Evolutionary conservation across 1,284 basidiomycete species (phyloP).

Genomic region (Moniliophthora roreri): DNA sequence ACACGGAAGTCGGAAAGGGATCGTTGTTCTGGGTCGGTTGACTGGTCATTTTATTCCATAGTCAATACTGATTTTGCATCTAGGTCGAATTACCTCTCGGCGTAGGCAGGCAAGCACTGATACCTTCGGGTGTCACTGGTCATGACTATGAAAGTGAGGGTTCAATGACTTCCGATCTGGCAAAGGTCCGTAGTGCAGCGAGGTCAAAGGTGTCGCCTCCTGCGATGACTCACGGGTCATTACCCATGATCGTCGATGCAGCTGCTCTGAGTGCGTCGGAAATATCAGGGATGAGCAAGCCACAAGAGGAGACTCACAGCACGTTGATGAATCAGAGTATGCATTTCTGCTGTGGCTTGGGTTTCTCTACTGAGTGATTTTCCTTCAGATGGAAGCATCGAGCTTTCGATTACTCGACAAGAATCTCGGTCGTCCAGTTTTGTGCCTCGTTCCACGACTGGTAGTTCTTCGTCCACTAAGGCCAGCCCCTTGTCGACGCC

Average conservation of each 20-base stretch:
- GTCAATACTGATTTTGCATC: no score
- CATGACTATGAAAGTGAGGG: conserved; percentile 1
- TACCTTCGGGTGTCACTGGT: conserved; percentile 5
- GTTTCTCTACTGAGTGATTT: neutral
- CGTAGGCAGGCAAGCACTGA: conserved; percentile 26
- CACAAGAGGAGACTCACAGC: conserved; percentile 9
- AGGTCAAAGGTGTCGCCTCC: neutral
- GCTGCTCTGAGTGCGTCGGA: conserved; percentile 14
- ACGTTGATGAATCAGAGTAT: conserved; percentile 15
- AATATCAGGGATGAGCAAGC: conserved; percentile 9
- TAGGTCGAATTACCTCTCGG: conserved; percentile 71
- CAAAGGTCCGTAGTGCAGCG: conserved; percentile 11
- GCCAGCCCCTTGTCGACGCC: conserved; percentile 8
- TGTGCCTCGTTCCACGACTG: neutral
- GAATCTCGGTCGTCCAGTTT: conserved; percentile 9
- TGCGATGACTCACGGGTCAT: conserved; percentile 4
- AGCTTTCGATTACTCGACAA: conserved; percentile 5
- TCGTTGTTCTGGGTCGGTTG: conserved; percentile 82
- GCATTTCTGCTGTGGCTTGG: neutral
- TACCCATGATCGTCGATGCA: conserved; percentile 10
- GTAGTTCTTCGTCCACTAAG: conserved; percentile 5
- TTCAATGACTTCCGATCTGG: conserved; percentile 12
- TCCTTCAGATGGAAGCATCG: conserved; percentile 9
- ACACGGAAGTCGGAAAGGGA: conserved; percentile 58
- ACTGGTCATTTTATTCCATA: no score